phyloP scores from a whole-genome alignment of 2,329 filamentous ascomycete species.

The Colletotrichum sublineola region DNA sequence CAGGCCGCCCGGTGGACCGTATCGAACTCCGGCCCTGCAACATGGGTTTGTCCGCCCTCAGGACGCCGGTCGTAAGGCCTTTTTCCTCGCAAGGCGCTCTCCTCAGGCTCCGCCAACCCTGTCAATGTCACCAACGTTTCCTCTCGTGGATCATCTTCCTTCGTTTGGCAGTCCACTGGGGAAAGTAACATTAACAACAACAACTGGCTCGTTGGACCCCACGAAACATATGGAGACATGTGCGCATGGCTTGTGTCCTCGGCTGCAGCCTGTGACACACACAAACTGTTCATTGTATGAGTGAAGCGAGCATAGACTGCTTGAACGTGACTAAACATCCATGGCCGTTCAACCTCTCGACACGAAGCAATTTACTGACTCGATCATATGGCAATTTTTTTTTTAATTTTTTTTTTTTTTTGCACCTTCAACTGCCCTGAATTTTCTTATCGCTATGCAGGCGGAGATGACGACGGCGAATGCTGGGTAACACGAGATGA shows the following conservation, averaged over 20 bases:
- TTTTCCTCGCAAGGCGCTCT: neutral
- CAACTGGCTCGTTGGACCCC: neutral
- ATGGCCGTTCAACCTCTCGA: neutral
- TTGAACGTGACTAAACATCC: neutral
- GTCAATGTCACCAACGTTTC: neutral
- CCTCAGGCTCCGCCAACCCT: conserved; percentile 25
- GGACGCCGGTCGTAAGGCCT: neutral
- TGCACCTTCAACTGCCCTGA: neutral
- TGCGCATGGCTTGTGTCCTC: neutral
- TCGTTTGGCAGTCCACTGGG: neutral
- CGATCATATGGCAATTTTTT: too few species aligned
- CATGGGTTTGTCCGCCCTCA: neutral
- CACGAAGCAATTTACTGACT: neutral
- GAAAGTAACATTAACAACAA: neutral
- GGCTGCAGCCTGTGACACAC: neutral
- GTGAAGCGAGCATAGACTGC: conserved; percentile 1
- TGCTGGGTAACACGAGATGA: neutral
- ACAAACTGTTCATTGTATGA: neutral
- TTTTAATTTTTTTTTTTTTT: too few species aligned
- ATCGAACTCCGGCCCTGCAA: neutral
- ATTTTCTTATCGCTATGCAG: neutral
- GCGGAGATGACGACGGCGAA: neutral
- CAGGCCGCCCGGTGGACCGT: conserved; percentile 9
- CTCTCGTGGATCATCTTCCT: too few species aligned
- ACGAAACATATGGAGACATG: neutral